Base-by-base conservation (phyloP, 1,139 yeast genomes). In the Candida sanyaensis region DNA sequence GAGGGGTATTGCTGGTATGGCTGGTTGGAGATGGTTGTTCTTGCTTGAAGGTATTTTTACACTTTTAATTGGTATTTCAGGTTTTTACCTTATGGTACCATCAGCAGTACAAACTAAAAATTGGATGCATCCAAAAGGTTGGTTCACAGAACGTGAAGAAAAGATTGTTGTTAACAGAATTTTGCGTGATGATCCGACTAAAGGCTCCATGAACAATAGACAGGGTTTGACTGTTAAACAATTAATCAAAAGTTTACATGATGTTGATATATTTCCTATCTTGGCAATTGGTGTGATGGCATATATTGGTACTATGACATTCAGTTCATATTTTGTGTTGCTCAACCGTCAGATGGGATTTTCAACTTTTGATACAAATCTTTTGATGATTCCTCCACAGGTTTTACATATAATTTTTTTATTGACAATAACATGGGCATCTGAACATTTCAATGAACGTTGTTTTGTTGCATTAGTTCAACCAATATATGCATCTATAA, bases 1-100 rank as follows among this genome's bases (percentile, higher is more conserved):
- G 58, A 54, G 64, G 52, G 62, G 63, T 9, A 42, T 53, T 51
- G 50, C 48, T 55, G 61, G 7, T 50, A 58, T 51, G 41, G 61
- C 65, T 37, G 88, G 88, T 21, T 84, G 88, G 88, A 69, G 77
- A 53, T 84, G 85, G 84, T 64, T 86, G 26, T 86, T 86, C 56
- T 60, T 86, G 26, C 65, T 86, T 44, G 91, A 85, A 59, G 91
- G 91, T 1, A 48, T 76, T 2, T 59, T 83, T 47, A 83, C 90
- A 2, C 62, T 85, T 7, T 32, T 61, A 2, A 73, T 86, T 57
- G 91, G 90, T 0, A 42, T 84, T 32, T 59, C 68, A 24, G 68
- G 83, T 1, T 77, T 68, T 49, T 80, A 78, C 59, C 63, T 75
- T 49, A 83, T 86, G 87, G 86, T 83, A 28, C 81, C 86, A 2